A percentile compares a stretch with the other conserved stretches of the same genome.
Conservation (phyloP, 73 alveolate species). For the Paramecium bursaria region DNA sequence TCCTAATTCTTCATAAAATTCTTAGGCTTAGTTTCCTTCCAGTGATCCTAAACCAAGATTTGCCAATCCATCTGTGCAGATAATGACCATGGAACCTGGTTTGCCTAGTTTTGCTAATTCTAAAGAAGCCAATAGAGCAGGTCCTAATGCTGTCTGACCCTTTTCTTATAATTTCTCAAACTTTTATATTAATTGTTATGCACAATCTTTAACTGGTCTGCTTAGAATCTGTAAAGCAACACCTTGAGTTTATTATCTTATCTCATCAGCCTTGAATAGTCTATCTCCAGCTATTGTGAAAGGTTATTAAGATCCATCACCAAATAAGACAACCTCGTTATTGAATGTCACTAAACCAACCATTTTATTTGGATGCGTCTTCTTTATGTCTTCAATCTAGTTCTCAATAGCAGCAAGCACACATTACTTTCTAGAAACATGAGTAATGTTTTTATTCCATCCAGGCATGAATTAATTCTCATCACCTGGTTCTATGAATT, state of each 20-base stretch:
- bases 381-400: conserved; percentile 75
- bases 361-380: conserved; percentile 79
- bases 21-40: conserved; percentile 70
- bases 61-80: conserved; percentile 98
- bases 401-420: conserved; percentile 92
- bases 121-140: conserved; percentile 86
- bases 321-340: conserved; percentile 85
- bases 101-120: conserved; percentile 80
- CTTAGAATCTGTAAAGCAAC: conserved; percentile 68
- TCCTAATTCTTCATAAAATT: conserved; percentile 86
- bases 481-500: conserved; percentile 74
- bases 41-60: conserved; percentile 93
- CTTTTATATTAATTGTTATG: conserved; percentile 66
- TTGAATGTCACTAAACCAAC: conserved; percentile 95
- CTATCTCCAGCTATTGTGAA: conserved; percentile 84
- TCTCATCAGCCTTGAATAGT: conserved; percentile 73
- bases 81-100: conserved; percentile 88
- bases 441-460: conserved; percentile 76
- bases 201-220: conserved; percentile 76
- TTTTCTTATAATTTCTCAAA: conserved; percentile 78
- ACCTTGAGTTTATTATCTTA: conserved; percentile 71
- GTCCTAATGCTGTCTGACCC: conserved; percentile 97
- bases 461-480: conserved; percentile 70
- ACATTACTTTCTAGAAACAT: conserved; percentile 90
- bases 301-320: conserved; percentile 87